These are phyloP conservation scores for Cytauxzoon felis DNA, from an alignment of 169 alveolate species.

Conservation along the genomic window DNA sequence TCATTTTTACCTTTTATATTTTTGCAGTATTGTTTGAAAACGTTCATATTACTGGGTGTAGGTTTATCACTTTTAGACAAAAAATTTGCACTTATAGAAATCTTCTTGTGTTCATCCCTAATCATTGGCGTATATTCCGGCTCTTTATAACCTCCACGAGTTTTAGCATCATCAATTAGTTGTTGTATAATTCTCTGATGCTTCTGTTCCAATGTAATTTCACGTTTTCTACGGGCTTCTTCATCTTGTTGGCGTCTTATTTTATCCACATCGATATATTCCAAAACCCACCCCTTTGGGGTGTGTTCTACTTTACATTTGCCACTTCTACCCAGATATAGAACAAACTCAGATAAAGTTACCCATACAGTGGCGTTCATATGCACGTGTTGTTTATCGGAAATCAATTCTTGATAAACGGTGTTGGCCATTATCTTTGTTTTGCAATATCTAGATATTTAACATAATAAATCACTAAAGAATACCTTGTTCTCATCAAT, in stretches of 20 bases:
- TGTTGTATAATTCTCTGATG: constrained; percentile 56
- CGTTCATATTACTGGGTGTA: constrained; percentile 8
- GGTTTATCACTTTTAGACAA: constrained; percentile 2
- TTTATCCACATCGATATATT: constrained; percentile 84
- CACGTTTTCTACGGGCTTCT: constrained; percentile 47
- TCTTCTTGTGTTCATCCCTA: constrained; percentile 49
- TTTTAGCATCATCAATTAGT: constrained; percentile 48
- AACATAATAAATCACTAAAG: not conserved
- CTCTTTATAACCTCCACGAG: constrained; percentile 58
- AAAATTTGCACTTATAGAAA: constrained; percentile 39
- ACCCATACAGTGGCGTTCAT: constrained; percentile 95
- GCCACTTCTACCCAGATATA: constrained; percentile 85
- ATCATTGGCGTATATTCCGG: constrained; percentile 60
- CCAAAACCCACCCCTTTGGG: constrained; percentile 89
- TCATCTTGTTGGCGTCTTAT: constrained; percentile 62
- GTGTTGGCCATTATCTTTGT: constrained; percentile 83
- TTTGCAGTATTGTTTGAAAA: constrained; percentile 46
- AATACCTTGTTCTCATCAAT: constrained; percentile 79
- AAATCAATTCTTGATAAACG: constrained; percentile 84
- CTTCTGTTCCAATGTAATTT: constrained; percentile 56
- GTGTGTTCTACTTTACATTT: constrained; percentile 88
- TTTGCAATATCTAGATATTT: constrained; percentile 64
- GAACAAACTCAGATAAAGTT: constrained; percentile 81
- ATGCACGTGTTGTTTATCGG: constrained; percentile 89
- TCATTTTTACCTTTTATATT: too few relatives aligned